Evolutionary conservation across 257 asterid genomes (phyloP).

Genomic region (Capsicum pubescens): DNA sequence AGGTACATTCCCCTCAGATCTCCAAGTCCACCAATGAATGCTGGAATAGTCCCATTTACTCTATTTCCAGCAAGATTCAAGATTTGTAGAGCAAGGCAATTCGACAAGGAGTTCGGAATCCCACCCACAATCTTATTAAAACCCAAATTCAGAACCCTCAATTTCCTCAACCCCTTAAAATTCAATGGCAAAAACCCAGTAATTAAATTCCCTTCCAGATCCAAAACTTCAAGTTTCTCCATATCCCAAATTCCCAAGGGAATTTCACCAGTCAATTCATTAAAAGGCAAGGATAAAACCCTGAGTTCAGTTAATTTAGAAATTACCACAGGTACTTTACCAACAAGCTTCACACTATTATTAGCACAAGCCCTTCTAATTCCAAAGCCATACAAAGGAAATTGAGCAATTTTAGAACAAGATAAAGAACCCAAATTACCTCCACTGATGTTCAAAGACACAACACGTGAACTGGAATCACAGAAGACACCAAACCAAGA

Average conservation of each 20-base stretch:
- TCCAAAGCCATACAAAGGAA: slow-evolving; percentile 83
- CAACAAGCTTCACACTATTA: slow-evolving; percentile 49
- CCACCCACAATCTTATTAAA: slow-evolving; percentile 66
- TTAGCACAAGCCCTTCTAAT: slow-evolving; percentile 65
- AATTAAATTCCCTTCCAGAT: slow-evolving; percentile 84
- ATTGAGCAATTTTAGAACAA: slow-evolving; percentile 73
- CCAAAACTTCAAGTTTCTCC: slow-evolving; percentile 92
- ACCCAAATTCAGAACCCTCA: slow-evolving; percentile 82
- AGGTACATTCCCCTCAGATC: slow-evolving; percentile 75
- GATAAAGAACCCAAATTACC: slow-evolving; percentile 64
- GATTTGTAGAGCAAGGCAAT: slow-evolving; percentile 53
- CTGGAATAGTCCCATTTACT: slow-evolving; percentile 66
- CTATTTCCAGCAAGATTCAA: slow-evolving; percentile 88
- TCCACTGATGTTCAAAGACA: slow-evolving; percentile 72
- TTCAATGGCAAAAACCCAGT: slow-evolving; percentile 61
- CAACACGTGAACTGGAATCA: slow-evolving; percentile 68
- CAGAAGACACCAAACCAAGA: slow-evolving; percentile 82
- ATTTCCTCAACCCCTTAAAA: slow-evolving; percentile 62
- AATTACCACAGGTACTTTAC: slow-evolving; percentile 57
- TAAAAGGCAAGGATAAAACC: slow-evolving; percentile 77
- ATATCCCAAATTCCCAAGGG: slow-evolving; percentile 73
- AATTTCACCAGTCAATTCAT: slow-evolving; percentile 76
- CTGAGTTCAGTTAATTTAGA: slow-evolving; percentile 67
- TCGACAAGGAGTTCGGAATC: slow-evolving; percentile 62
- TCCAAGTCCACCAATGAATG: slow-evolving; percentile 56